These are phyloP conservation scores for Pichia terricola DNA, from an alignment of 1,139 yeast genomes.

Conservation along the genomic window DNA sequence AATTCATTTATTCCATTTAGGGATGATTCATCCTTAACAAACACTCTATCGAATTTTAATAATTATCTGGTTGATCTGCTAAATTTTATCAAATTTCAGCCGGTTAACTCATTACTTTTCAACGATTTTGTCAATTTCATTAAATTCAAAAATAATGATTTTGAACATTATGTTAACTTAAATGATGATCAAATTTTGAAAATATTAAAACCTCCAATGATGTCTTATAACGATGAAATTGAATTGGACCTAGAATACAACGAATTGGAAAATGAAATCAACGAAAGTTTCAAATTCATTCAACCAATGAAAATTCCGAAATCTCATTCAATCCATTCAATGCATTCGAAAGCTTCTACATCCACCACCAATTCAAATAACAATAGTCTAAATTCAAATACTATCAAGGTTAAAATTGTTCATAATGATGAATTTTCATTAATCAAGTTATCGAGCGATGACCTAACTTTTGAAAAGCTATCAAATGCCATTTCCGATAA, in stretches of 20 bases:
- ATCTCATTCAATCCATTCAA: constrained; percentile 1
- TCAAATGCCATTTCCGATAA: constrained; percentile 11
- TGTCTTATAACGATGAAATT: neutral
- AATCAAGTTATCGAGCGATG: constrained; percentile 10
- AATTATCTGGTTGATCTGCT: constrained; percentile 18
- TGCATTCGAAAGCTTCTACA: constrained; percentile 5
- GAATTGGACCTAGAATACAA: neutral
- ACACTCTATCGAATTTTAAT: constrained; percentile 24
- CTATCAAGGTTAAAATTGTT: constrained; percentile 8
- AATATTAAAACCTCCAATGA: constrained; percentile 7
- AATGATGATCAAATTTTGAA: constrained; percentile 10
- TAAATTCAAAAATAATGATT: constrained; percentile 5
- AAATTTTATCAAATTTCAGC: neutral
- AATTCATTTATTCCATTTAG: too few species aligned
- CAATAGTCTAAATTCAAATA: neutral
- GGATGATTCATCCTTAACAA: constrained; percentile 11
- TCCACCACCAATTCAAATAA: neutral
- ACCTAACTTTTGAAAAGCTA: constrained; percentile 8
- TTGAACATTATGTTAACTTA: constrained; percentile 9
- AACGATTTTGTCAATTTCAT: constrained; percentile 6
- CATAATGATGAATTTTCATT: constrained; percentile 14
- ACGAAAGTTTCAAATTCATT: neutral
- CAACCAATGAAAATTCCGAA: constrained; percentile 1
- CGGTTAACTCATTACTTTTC: neutral
- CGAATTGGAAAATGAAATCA: neutral